A percentile compares a stretch with the other conserved stretches of the same genome.
These are phyloP conservation scores for Hydrangea macrophylla DNA, from an alignment of 148 eudicot species.

Conservation along the genomic window DNA sequence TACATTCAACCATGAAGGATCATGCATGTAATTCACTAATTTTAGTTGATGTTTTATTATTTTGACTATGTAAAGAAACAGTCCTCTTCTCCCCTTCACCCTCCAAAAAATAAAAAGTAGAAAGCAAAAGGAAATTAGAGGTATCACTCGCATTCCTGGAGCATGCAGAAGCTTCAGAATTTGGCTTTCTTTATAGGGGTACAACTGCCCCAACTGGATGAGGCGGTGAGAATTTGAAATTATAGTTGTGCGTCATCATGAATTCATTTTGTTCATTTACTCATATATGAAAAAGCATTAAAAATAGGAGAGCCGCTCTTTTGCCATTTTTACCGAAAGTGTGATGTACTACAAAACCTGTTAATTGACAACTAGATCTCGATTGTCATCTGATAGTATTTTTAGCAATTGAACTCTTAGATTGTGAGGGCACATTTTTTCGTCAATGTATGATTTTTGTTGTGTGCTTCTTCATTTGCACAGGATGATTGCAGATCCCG, in stretches of 20 bases:
- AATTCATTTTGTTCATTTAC: background rate
- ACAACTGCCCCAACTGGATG: too few species aligned
- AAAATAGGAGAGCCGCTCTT: background rate
- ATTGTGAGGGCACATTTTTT: background rate
- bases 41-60: too few species aligned
- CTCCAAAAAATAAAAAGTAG: too few species aligned
- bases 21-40: too few species aligned
- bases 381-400: background rate
- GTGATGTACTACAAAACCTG: background rate
- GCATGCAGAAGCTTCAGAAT: too few species aligned
- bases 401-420: background rate
- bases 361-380: background rate
- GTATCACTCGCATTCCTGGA: too few species aligned
- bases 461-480: constrained; percentile 18
- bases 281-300: background rate
- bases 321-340: background rate
- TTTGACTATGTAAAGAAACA: too few species aligned
- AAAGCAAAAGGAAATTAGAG: too few species aligned
- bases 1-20: too few species aligned
- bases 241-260: background rate
- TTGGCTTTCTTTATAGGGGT: too few species aligned
- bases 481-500: constrained; percentile 99
- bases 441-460: background rate
- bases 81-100: too few species aligned
- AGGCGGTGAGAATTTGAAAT: background rate